Evolutionary conservation across 2,329 filamentous ascomycete species (phyloP).

Genomic region (Pseudonectria buxi): DNA sequence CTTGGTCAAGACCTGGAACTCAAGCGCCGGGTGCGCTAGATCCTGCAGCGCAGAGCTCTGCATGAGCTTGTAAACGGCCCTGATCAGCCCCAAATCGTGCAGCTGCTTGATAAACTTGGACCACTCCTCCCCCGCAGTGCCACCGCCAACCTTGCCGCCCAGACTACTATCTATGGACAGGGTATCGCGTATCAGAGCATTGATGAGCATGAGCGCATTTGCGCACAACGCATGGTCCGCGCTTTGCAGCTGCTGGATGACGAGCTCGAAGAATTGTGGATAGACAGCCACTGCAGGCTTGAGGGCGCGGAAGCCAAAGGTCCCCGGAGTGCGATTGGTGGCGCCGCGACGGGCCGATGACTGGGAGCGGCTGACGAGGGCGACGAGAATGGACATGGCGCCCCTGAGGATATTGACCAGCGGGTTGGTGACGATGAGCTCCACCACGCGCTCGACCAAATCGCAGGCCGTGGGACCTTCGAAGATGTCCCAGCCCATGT

Average conservation of each 20-base stretch:
- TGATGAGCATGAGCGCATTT: conserved; percentile 91
- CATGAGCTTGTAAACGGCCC: conserved; percentile 88
- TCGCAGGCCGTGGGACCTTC: conserved; percentile 56
- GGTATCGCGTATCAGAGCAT: conserved; percentile 87
- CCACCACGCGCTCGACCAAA: conserved; percentile 70
- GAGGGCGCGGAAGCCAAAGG: conserved; percentile 82
- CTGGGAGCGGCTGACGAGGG: conserved; percentile 82
- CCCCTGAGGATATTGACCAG: conserved; percentile 95
- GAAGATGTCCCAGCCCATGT: conserved; percentile 95
- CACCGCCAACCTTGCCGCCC: conserved; percentile 20
- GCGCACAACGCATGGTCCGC: conserved; percentile 94
- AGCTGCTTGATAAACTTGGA: conserved; percentile 89
- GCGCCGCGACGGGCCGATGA: conserved; percentile 36
- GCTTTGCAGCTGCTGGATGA: conserved; percentile 84
- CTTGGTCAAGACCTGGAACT: conserved; percentile 91
- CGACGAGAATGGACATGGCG: conserved; percentile 93
- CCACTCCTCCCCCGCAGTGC: conserved; percentile 67
- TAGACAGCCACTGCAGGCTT: conserved; percentile 88
- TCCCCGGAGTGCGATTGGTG: conserved; percentile 41
- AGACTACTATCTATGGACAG: conserved; percentile 64
- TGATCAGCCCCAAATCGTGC: conserved; percentile 88
- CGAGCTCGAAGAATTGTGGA: conserved; percentile 88
- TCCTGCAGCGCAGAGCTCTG: conserved; percentile 89
- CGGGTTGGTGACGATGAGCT: conserved; percentile 89
- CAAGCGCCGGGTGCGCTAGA: conserved; percentile 78